These are phyloP conservation scores for Umbelopsis sp. DNA, from an alignment of 192 early-diverging fungal genomes.

Conservation along the genomic window DNA sequence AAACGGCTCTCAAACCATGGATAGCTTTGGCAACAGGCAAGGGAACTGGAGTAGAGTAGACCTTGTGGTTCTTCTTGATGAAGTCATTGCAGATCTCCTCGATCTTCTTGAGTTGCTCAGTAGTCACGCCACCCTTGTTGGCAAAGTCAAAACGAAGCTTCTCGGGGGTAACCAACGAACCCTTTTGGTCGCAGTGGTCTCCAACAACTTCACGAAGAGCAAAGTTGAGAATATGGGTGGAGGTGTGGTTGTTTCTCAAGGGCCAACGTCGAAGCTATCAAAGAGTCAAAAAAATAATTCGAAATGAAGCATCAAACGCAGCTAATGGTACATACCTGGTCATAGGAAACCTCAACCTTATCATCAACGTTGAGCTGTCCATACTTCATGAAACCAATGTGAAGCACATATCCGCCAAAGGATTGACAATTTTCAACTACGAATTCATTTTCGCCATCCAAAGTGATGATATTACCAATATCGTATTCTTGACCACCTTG, in stretches of 20 bases:
- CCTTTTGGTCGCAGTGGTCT: conserved; percentile 87
- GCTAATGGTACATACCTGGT: conserved; percentile 58
- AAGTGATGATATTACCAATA: conserved; percentile 79
- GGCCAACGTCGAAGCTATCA: conserved; percentile 80
- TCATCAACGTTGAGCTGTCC: conserved; percentile 74
- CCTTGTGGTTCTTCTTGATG: conserved; percentile 72
- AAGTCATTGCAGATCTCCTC: conserved; percentile 79
- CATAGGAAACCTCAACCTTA: conserved; percentile 78
- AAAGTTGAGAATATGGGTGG: conserved; percentile 95
- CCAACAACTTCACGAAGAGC: conserved; percentile 86
- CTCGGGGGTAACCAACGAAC: conserved; percentile 94
- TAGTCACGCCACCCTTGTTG: conserved; percentile 67
- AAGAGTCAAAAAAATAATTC: not conserved
- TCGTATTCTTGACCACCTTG: conserved; percentile 96
- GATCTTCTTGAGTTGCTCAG: conserved; percentile 69
- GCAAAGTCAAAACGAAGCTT: conserved; percentile 97
- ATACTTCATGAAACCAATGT: conserved; percentile 93
- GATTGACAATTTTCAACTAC: conserved; percentile 91
- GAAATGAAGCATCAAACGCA: not conserved
- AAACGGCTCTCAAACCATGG: conserved; percentile 92
- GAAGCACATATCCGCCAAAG: conserved; percentile 94
- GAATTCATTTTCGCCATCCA: conserved; percentile 88
- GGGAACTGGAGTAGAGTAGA: conserved; percentile 87
- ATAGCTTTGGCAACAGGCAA: conserved; percentile 82
- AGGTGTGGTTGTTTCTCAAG: conserved; percentile 95